Evolutionary conservation across 495 filamentous ascomycete species (phyloP).

Genomic region (Daldinia loculata): DNA sequence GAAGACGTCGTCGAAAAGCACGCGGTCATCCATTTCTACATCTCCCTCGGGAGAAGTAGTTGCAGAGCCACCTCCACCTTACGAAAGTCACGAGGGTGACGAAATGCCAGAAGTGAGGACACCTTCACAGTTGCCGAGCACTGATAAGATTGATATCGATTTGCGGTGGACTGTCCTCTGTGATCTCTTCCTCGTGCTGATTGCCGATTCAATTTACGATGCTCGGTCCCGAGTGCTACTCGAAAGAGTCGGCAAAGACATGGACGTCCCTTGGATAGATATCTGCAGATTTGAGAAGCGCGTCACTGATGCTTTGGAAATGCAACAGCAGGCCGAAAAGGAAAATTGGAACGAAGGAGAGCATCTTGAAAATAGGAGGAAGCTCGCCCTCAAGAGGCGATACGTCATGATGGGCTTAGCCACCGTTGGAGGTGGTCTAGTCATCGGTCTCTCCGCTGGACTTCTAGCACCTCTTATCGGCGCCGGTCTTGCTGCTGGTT

Average conservation of each 20-base stretch:
- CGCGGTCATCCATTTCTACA: slow-evolving; percentile 36
- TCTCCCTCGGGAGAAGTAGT: slow-evolving; percentile 48
- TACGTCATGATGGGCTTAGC: slow-evolving; percentile 97
- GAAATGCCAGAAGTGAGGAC: slow-evolving; percentile 78
- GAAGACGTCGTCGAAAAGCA: slow-evolving; percentile 28
- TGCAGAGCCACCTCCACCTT: slow-evolving; percentile 72
- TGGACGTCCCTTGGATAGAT: slow-evolving; percentile 88
- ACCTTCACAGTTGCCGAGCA: slow-evolving; percentile 80
- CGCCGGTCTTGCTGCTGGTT: slow-evolving; percentile 90
- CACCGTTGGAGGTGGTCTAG: slow-evolving; percentile 92
- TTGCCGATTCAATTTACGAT: slow-evolving; percentile 95
- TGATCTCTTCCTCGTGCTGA: slow-evolving; percentile 92
- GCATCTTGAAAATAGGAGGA: slow-evolving; percentile 88
- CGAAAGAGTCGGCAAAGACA: slow-evolving; percentile 79
- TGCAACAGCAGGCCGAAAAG: slow-evolving; percentile 91
- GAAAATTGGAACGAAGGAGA: slow-evolving; percentile 98
- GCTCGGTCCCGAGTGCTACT: slow-evolving; percentile 85
- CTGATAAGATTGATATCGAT: slow-evolving; percentile 91
- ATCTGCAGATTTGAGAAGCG: slow-evolving; percentile 98
- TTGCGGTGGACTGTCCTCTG: slow-evolving; percentile 97
- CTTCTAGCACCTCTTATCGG: slow-evolving; percentile 94
- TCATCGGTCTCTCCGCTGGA: slow-evolving; percentile 95
- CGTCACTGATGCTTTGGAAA: slow-evolving; percentile 94
- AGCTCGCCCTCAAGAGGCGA: slow-evolving; percentile 78
- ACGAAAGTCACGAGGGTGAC: slow-evolving; percentile 72